phyloP scores from a whole-genome alignment of 2,329 filamentous ascomycete genomes.

The Epichloe baconii region DNA sequence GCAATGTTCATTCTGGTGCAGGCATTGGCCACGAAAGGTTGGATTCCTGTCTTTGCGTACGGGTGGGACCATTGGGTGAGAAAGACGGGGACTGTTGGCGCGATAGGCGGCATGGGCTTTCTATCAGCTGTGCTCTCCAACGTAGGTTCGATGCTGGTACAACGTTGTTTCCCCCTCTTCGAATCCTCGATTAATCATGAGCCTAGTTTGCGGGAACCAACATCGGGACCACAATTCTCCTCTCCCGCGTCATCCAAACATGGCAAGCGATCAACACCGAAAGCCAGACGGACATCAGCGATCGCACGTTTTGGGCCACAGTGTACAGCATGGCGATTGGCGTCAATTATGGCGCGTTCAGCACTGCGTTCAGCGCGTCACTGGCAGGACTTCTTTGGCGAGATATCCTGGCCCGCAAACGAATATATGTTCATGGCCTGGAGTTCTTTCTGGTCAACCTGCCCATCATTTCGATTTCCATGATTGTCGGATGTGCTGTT shows the following conservation, averaged over 20 bases:
- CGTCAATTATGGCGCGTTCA: constrained; percentile 65
- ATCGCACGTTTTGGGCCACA: constrained; percentile 60
- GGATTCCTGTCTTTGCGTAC: constrained; percentile 59
- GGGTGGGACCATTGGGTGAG: constrained; percentile 63
- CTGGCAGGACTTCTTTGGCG: constrained; percentile 60
- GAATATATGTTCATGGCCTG: constrained; percentile 48
- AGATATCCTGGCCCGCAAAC: constrained; percentile 54
- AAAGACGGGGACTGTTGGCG: constrained; percentile 55
- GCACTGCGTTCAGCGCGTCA: constrained; percentile 57
- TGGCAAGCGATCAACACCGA: constrained; percentile 48
- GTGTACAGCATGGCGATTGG: constrained; percentile 64
- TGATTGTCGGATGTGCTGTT: constrained; percentile 49
- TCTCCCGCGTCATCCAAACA: constrained; percentile 55
- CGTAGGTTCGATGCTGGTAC: constrained; percentile 31
- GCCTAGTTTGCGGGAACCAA: constrained; percentile 61
- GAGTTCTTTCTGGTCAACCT: constrained; percentile 59
- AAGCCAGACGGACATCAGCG: constrained; percentile 35
- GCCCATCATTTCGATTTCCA: constrained; percentile 56
- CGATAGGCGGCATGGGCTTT: constrained; percentile 61
- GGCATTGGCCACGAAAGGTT: constrained; percentile 58
- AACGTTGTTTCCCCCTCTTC: too few relatives aligned
- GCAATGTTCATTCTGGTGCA: constrained; percentile 66
- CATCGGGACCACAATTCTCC: constrained; percentile 61
- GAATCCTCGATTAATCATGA: too few relatives aligned
- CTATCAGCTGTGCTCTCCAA: constrained; percentile 59